These are phyloP conservation scores for bread wheat (Triticum aestivum) DNA, from an alignment of 176 grass and related monocot genomes.

Conservation along the genomic window IWGSC_CS_RefSeq_v2.1 NC_057804.1:604694987-604695486, in stretches of 20 bases:
- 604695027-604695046: conserved; percentile 1
- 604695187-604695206: conserved; percentile 7
- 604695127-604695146: conserved; percentile 47
- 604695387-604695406: no score
- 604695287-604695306: no score
- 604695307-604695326: no score
- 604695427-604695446: no score
- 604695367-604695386: no score
- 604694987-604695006: no score
- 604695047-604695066: background rate
- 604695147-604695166: background rate
- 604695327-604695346: no score
- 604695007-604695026: background rate
- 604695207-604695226: background rate
- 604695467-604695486: no score
- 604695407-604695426: no score
- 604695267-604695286: no score
- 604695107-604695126: background rate
- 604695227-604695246: background rate
- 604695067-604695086: conserved; percentile 23
- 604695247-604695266: background rate
- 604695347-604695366: no score
- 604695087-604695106: background rate
- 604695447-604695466: no score
- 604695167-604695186: background rate